Evolutionary conservation across 2,329 filamentous ascomycete genomes (phyloP).

Genomic region (Paecilomyces fulvus): DNA sequence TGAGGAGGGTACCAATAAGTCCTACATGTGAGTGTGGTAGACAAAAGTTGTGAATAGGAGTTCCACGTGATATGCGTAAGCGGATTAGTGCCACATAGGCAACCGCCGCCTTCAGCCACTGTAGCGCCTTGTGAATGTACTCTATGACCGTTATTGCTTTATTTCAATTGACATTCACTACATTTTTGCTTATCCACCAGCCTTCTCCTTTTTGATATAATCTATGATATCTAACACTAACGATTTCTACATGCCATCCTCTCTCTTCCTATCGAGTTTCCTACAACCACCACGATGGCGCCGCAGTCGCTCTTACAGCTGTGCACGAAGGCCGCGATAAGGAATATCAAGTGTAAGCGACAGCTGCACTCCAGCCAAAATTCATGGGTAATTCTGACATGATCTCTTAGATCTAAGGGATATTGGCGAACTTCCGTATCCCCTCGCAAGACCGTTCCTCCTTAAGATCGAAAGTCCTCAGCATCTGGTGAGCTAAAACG

Average conservation of each 20-base stretch:
- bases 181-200: background rate
- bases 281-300: conserved; percentile 19
- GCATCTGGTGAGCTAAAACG: conserved; percentile 52
- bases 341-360: conserved; percentile 28
- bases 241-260: conserved; percentile 7
- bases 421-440: conserved; percentile 63
- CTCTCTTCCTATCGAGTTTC: conserved; percentile 11
- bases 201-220: background rate
- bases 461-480: conserved; percentile 60
- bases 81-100: background rate
- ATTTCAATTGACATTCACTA: background rate
- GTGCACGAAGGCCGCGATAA: conserved; percentile 27
- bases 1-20: too few relatives aligned
- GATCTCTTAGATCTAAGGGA: conserved; percentile 49
- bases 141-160: background rate
- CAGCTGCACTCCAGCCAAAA: background rate
- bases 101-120: background rate
- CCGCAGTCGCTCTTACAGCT: conserved; percentile 27
- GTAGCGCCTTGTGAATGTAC: background rate
- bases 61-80: background rate
- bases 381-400: conserved; percentile 1
- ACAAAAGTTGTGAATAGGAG: background rate
- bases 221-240: background rate
- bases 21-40: too few relatives aligned
- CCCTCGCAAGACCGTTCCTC: conserved; percentile 59